A percentile compares a stretch with the other conserved stretches of the same genome.
Evolutionary conservation across 2,329 filamentous ascomycete species (phyloP).

Genomic region (Penicillium sp.): DNA sequence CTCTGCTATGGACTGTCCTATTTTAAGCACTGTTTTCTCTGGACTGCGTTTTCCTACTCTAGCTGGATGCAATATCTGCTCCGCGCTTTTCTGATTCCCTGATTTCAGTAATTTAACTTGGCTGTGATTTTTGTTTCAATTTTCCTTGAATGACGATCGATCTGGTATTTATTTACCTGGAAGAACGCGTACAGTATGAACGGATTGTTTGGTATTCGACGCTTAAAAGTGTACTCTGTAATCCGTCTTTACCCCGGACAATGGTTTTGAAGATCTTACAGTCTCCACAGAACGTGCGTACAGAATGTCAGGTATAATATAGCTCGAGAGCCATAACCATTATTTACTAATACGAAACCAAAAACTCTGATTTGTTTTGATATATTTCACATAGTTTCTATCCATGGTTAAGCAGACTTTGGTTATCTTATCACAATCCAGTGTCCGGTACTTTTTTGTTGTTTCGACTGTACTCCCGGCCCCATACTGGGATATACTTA

Average conservation of each 20-base stretch:
- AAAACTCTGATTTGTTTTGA: no score
- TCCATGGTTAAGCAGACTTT: not conserved
- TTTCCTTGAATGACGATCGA: not conserved
- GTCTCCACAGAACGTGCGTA: not conserved
- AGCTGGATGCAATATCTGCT: not conserved
- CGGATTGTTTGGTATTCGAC: not conserved
- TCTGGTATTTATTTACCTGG: not conserved
- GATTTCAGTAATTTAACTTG: not conserved
- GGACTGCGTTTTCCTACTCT: not conserved
- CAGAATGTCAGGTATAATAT: not conserved
- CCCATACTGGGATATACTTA: not conserved
- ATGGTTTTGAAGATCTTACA: not conserved
- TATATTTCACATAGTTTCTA: not conserved
- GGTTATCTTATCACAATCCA: not conserved
- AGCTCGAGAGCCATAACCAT: no score
- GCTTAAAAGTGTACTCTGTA: not conserved
- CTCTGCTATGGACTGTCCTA: not conserved
- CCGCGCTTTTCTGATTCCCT: not conserved
- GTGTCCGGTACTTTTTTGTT: not conserved
- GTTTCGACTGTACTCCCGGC: not conserved
- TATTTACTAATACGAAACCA: no score
- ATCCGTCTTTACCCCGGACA: not conserved
- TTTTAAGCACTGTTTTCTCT: not conserved
- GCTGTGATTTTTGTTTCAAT: not conserved
- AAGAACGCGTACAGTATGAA: not conserved